Percentiles rank a stretch among this genome's conserved stretches.
These are phyloP conservation scores for Spinacia oleracea DNA, from an alignment of 179 eudicot species.

Conservation along the genomic window DNA sequence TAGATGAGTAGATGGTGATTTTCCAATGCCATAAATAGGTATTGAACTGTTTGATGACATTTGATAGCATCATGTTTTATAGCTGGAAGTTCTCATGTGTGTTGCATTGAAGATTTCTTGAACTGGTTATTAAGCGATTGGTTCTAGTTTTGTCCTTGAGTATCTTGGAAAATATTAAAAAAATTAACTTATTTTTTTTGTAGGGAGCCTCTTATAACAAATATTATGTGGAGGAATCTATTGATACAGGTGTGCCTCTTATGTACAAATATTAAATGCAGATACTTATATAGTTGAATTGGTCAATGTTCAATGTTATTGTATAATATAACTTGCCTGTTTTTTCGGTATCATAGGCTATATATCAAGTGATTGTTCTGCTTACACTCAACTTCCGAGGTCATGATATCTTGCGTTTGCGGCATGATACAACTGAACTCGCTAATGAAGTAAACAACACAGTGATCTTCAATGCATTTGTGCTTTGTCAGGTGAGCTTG, in stretches of 20 bases:
- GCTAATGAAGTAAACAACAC: constrained; percentile 75
- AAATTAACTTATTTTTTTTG: background rate
- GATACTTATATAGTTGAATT: background rate
- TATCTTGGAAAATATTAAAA: background rate
- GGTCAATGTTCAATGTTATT: background rate
- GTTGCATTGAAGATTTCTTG: background rate
- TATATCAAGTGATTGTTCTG: constrained; percentile 75
- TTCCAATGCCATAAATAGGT: no score
- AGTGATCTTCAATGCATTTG: constrained; percentile 85
- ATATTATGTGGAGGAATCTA: constrained; percentile 95
- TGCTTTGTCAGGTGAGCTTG: constrained; percentile 71
- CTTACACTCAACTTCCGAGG: constrained; percentile 77
- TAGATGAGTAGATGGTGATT: no score
- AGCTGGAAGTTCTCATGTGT: background rate
- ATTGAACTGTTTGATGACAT: background rate
- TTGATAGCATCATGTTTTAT: background rate
- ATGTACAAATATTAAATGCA: constrained; percentile 3
- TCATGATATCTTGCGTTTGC: constrained; percentile 42
- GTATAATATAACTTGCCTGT: background rate
- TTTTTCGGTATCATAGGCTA: constrained; percentile 50
- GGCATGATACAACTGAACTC: constrained; percentile 37
- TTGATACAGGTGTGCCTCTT: constrained; percentile 56
- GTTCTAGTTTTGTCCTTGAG: background rate
- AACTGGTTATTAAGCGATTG: background rate
- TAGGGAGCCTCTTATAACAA: constrained; percentile 92